phyloP scores from a whole-genome alignment of 2,329 filamentous ascomycete species.

The Aspergillus brunneoviolaceus region DNA sequence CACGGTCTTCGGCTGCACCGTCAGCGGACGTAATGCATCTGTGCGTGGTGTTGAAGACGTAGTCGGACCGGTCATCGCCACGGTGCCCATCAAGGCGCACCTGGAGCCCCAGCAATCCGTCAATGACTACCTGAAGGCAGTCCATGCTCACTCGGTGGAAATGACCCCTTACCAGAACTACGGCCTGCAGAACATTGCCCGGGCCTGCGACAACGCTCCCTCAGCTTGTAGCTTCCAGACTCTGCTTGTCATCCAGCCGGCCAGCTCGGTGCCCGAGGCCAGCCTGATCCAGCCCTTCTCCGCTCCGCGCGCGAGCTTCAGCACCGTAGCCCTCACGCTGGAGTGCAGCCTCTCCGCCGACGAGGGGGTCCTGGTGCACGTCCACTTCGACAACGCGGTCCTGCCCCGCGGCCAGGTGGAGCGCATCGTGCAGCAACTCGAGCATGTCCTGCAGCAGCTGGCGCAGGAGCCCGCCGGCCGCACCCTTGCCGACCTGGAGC shows the following conservation, averaged over 20 bases:
- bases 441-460: conserved; percentile 17
- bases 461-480: background rate
- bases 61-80: conserved; percentile 46
- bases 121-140: conserved; percentile 51
- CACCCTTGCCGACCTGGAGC: conserved; percentile 8
- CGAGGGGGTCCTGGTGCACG: conserved; percentile 8
- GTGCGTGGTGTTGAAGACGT: conserved; percentile 44
- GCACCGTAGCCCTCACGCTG: conserved; percentile 15
- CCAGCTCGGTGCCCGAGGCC: conserved; percentile 9
- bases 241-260: conserved; percentile 38
- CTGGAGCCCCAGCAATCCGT: conserved; percentile 34
- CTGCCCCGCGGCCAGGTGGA: conserved; percentile 3
- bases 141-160: conserved; percentile 54
- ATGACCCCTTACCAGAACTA: conserved; percentile 62
- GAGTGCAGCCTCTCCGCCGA: conserved; percentile 13
- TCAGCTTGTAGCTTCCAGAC: conserved; percentile 43
- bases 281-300: conserved; percentile 11
- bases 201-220: conserved; percentile 45
- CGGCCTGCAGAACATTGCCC: conserved; percentile 48
- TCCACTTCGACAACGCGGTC: conserved; percentile 16
- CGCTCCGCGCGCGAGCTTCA: conserved; percentile 11
- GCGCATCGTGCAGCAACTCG: conserved; percentile 14
- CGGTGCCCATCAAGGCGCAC: conserved; percentile 40
- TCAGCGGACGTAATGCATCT: conserved; percentile 44
- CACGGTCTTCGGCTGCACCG: conserved; percentile 45